These are phyloP conservation scores for Aegle marmelos DNA, from an alignment of 345 rosid species.

Conservation along the genomic window DNA sequence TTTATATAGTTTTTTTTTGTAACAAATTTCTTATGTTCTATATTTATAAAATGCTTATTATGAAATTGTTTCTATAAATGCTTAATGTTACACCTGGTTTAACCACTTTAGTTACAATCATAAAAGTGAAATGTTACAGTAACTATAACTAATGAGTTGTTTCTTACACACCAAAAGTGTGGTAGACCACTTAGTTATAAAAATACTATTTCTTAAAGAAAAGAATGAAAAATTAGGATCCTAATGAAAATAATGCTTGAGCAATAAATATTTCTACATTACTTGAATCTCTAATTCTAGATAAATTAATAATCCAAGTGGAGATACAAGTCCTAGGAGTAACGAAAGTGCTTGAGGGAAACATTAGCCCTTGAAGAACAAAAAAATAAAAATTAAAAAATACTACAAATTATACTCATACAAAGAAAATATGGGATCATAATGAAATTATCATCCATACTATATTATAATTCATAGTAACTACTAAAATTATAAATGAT, in stretches of 20 bases:
- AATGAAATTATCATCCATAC: neutral
- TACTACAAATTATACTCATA: neutral
- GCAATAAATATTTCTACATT: neutral
- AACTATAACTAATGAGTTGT: neutral
- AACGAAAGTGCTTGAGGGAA: too few relatives aligned
- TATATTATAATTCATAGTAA: neutral
- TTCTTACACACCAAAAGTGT: fast-evolving
- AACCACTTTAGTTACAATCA: too few relatives aligned
- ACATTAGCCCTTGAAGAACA: neutral
- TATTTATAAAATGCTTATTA: too few relatives aligned
- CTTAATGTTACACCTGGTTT: too few relatives aligned
- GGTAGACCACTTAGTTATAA: neutral
- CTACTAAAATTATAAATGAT: too few relatives aligned
- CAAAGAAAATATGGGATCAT: neutral
- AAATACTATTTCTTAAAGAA: neutral
- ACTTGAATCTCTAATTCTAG: neutral
- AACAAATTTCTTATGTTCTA: too few relatives aligned
- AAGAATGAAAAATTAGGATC: neutral
- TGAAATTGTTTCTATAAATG: too few relatives aligned
- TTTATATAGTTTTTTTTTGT: too few relatives aligned
- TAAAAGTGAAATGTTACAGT: too few relatives aligned
- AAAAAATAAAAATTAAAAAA: neutral
- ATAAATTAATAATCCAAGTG: neutral
- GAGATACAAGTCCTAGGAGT: too few relatives aligned
- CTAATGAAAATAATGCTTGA: neutral